A percentile compares a stretch with the other conserved stretches of the same genome.
phyloP scores from a whole-genome alignment of 1,284 basidiomycete genomes.

The Cryptococcus sp. region DNA sequence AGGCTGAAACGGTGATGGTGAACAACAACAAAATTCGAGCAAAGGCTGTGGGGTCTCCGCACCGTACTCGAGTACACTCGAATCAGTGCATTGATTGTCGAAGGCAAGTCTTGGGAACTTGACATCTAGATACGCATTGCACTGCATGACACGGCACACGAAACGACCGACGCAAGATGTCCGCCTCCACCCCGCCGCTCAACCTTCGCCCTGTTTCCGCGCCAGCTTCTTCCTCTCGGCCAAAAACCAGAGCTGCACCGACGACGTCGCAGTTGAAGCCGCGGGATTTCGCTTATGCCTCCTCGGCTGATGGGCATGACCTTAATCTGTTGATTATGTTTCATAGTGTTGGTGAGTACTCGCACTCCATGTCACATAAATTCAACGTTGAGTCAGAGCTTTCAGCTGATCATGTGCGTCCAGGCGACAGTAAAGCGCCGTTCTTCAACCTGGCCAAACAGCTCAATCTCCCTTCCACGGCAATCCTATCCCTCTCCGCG shows the following conservation, averaged over 20 bases:
- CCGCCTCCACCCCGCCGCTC: constrained; percentile 14
- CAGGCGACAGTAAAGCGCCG: constrained; percentile 78
- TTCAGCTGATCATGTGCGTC: constrained; percentile 4
- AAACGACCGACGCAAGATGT: neutral
- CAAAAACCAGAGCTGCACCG: constrained; percentile 24
- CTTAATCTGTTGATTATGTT: constrained; percentile 82
- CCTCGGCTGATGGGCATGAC: constrained; percentile 68
- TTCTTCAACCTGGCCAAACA: constrained; percentile 72
- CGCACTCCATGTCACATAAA: neutral
- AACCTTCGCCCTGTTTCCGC: constrained; percentile 34
- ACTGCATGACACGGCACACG: neutral
- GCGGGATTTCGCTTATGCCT: constrained; percentile 43
- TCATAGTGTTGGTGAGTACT: constrained; percentile 74
- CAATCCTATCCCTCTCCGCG: constrained; percentile 74
- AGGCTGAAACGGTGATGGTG: neutral
- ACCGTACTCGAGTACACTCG: too few species aligned
- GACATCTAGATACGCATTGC: neutral
- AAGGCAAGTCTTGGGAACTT: too few species aligned
- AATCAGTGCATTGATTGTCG: too few species aligned
- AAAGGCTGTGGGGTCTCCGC: neutral
- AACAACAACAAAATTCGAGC: constrained; percentile 1
- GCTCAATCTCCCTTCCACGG: constrained; percentile 82
- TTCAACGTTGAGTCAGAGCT: neutral
- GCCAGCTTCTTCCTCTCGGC: constrained; percentile 6
- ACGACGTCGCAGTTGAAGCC: constrained; percentile 29